phyloP scores from a whole-genome alignment of 129 eudicot genomes.

The Flaveria trinervia region DNA sequence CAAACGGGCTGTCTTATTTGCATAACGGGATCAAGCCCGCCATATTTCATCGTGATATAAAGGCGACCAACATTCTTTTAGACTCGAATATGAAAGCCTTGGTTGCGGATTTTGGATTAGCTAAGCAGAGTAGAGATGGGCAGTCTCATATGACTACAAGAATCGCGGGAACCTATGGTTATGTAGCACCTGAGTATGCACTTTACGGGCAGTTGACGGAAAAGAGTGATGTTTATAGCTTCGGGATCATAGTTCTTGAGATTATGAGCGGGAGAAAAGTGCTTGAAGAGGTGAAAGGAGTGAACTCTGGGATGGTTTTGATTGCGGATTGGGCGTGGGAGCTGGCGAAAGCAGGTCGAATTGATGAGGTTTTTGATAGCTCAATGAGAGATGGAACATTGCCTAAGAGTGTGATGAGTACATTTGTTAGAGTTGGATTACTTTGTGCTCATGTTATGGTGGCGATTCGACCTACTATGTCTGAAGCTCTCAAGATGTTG shows the following conservation, averaged over 20 bases:
- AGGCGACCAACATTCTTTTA: conserved; percentile 67
- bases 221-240: conserved; percentile 78
- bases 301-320: conserved; percentile 39
- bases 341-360: conserved; percentile 45
- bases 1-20: conserved; percentile 73
- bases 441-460: conserved; percentile 86
- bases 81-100: conserved; percentile 71
- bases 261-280: conserved; percentile 70
- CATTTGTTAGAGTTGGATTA: conserved; percentile 69
- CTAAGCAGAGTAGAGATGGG: conserved; percentile 68
- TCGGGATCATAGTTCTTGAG: conserved; percentile 73
- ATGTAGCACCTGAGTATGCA: conserved; percentile 85
- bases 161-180: conserved; percentile 81
- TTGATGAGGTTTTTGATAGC: conserved; percentile 44
- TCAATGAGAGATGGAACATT: conserved; percentile 43
- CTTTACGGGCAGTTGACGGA: conserved; percentile 81
- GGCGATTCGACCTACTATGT: conserved; percentile 73
- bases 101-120: conserved; percentile 86
- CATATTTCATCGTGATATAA: conserved; percentile 77
- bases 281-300: conserved; percentile 50
- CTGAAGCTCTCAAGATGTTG: conserved; percentile 76
- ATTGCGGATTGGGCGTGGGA: conserved; percentile 85
- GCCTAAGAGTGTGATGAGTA: conserved; percentile 61
- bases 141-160: conserved; percentile 63
- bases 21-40: conserved; percentile 82